These are phyloP conservation scores for Entomophthora muscae DNA, from an alignment of 371 early-diverging fungal species.

Conservation along the genomic window DNA sequence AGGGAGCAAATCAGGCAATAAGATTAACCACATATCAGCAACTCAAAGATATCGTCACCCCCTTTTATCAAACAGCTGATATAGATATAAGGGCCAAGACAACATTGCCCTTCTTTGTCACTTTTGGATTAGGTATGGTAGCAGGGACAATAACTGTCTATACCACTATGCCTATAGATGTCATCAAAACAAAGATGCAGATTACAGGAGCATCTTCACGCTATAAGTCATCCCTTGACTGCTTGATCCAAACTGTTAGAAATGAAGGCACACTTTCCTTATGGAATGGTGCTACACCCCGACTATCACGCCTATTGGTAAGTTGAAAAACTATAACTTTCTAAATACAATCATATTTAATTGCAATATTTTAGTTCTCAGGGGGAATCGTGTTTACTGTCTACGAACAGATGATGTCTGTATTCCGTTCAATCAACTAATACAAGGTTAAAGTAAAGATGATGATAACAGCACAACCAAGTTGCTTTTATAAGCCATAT, in stretches of 20 bases:
- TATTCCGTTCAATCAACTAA: neutral
- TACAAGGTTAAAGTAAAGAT: too few relatives aligned
- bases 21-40: slow-evolving; percentile 68
- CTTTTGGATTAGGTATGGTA: slow-evolving; percentile 55
- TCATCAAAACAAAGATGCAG: slow-evolving; percentile 89
- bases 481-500: too few relatives aligned
- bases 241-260: slow-evolving; percentile 43
- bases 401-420: slow-evolving; percentile 53
- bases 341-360: slow-evolving; percentile 4
- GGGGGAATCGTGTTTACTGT: slow-evolving; percentile 87
- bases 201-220: slow-evolving; percentile 39
- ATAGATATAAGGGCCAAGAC: neutral
- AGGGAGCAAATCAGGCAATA: slow-evolving; percentile 84
- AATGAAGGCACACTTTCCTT: slow-evolving; percentile 64
- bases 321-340: slow-evolving; percentile 13
- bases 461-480: too few relatives aligned
- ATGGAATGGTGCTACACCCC: slow-evolving; percentile 86
- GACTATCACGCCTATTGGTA: slow-evolving; percentile 69
- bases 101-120: slow-evolving; percentile 13
- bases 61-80: neutral
- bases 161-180: slow-evolving; percentile 87
- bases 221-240: slow-evolving; percentile 55
- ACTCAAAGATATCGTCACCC: slow-evolving; percentile 35
- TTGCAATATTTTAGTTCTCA: slow-evolving; percentile 37
- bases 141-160: slow-evolving; percentile 86